Conservation (phyloP, 192 early-diverging fungal species). For the Podila minutissima region DNA sequence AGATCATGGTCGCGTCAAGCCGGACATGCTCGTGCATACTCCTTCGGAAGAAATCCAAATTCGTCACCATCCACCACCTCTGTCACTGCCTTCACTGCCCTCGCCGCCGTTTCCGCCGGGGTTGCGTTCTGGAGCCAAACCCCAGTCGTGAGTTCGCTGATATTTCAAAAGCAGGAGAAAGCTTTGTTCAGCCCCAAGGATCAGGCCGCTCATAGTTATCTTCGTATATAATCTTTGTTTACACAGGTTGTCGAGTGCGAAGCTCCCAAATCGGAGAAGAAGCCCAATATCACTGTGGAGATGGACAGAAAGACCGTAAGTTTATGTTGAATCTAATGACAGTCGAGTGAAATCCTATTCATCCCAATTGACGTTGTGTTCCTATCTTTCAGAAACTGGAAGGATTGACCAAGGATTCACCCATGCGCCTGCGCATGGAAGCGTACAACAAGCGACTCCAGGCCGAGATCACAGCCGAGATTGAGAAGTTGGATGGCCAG, state of each 20-base stretch:
- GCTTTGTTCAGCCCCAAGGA: not conserved
- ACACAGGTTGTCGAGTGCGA: constrained; percentile 30
- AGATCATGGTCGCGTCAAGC: constrained; percentile 41
- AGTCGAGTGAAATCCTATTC: too few species aligned
- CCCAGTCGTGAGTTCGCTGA: constrained; percentile 28
- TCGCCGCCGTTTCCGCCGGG: constrained; percentile 14
- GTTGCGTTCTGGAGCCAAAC: constrained; percentile 43
- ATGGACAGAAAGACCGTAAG: constrained; percentile 44
- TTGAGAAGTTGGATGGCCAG: constrained; percentile 71
- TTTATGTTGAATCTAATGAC: too few species aligned
- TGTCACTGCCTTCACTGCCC: constrained; percentile 6
- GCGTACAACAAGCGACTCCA: constrained; percentile 81
- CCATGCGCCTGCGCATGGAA: constrained; percentile 89
- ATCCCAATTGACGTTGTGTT: too few species aligned
- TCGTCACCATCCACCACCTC: constrained; percentile 10
- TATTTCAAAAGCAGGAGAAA: not conserved
- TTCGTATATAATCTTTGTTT: not conserved
- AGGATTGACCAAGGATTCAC: constrained; percentile 57
- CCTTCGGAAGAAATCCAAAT: not conserved
- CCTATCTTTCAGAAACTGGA: constrained; percentile 38
- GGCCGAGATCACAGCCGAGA: constrained; percentile 73
- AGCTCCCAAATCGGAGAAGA: constrained; percentile 27
- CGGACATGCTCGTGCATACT: constrained; percentile 10
- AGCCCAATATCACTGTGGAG: constrained; percentile 28
- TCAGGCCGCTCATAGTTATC: not conserved